Conservation (phyloP, 495 filamentous ascomycete genomes). For the Aspergillus carlsbadensis region DNA sequence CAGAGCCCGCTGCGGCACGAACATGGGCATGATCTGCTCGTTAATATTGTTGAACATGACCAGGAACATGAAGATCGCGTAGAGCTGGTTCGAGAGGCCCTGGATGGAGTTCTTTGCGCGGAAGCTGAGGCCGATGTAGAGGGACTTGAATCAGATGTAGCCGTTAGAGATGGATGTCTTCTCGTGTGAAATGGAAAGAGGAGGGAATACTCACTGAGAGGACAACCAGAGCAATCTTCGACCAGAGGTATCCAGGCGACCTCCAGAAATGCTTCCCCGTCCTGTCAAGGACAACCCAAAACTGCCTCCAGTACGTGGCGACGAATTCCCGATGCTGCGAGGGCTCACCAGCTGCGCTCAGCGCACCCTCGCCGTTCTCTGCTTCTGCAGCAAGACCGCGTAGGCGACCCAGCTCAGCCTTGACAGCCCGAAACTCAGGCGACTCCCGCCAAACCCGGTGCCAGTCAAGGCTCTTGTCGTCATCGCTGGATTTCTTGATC, state of each 20-base stretch:
- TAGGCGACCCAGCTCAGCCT: too few species aligned
- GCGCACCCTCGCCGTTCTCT: too few species aligned
- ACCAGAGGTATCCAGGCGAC: too few species aligned
- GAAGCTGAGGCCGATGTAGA: slow-evolving; percentile 34
- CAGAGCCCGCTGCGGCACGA: slow-evolving; percentile 59
- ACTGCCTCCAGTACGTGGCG: slow-evolving; percentile 28
- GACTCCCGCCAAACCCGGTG: slow-evolving; percentile 73
- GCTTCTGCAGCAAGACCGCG: too few species aligned
- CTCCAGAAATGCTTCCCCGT: too few species aligned
- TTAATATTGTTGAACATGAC: slow-evolving; percentile 70
- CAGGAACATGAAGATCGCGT: slow-evolving; percentile 76
- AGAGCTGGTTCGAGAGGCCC: slow-evolving; percentile 82
- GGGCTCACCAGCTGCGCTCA: too few species aligned
- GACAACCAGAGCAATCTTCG: too few species aligned
- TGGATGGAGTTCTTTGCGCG: slow-evolving; percentile 63
- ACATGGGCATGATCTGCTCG: slow-evolving; percentile 70
- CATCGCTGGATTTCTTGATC: slow-evolving; percentile 84
- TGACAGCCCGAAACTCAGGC: slow-evolving; percentile 48
- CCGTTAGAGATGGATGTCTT: too few species aligned
- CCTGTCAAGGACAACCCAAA: slow-evolving; percentile 73
- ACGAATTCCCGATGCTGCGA: slow-evolving; percentile 58
- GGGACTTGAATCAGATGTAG: too few species aligned
- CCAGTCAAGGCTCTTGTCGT: slow-evolving; percentile 77
- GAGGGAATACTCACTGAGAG: too few species aligned
- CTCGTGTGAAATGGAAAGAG: too few species aligned